These are phyloP conservation scores for Dendrocalamus sinicus DNA, from an alignment of 176 grass and related monocot species.

Conservation along the genomic window DNA sequence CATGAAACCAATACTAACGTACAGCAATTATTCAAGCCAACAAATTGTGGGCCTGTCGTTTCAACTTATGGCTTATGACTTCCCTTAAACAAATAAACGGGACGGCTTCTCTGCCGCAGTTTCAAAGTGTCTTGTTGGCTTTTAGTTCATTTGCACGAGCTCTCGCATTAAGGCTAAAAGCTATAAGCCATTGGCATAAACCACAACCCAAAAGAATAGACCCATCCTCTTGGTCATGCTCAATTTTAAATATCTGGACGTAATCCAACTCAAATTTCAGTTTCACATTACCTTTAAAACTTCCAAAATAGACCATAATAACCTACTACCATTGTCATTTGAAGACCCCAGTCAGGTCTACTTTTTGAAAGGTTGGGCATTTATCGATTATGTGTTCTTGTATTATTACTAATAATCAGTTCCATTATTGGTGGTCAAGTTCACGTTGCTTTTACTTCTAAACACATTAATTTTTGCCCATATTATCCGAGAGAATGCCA, in stretches of 20 bases:
- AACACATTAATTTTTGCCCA: neutral
- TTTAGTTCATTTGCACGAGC: too few species aligned
- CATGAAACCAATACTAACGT: neutral
- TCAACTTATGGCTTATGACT: too few species aligned
- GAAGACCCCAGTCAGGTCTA: too few species aligned
- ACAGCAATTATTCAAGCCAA: neutral
- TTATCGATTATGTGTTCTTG: too few species aligned
- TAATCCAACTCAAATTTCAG: neutral
- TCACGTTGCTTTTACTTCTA: neutral
- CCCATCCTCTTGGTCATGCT: neutral
- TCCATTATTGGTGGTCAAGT: neutral
- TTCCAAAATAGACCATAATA: neutral
- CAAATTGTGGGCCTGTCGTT: neutral
- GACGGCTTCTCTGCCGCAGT: too few species aligned
- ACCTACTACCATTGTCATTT: neutral
- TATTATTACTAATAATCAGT: neutral
- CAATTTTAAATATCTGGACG: neutral
- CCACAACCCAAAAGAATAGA: too few species aligned
- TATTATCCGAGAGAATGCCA: neutral
- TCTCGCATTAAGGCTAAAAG: too few species aligned
- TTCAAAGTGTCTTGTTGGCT: too few species aligned
- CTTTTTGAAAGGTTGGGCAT: neutral
- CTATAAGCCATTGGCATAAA: too few species aligned
- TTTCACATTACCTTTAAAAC: too few species aligned
- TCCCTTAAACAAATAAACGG: too few species aligned